Percentiles rank a stretch among this genome's conserved stretches.
Conservation (phyloP, 805 yeast genomes). For the Myxozyma monticola region DNA sequence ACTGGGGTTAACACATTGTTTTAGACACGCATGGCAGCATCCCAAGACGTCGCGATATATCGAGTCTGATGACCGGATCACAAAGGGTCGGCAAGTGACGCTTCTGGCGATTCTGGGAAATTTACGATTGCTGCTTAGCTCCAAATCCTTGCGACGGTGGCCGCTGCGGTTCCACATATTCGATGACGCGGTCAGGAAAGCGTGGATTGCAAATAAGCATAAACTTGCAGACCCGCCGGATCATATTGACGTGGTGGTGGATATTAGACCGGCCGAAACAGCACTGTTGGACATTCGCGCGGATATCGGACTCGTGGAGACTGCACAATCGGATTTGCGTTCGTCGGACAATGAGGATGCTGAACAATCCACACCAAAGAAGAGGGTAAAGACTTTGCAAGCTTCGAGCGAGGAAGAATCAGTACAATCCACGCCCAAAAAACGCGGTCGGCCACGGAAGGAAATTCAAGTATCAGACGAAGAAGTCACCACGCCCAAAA, state of each 20-base stretch:
- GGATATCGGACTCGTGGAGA: too few relatives aligned
- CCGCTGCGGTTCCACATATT: conserved; percentile 36
- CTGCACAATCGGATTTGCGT: too few relatives aligned
- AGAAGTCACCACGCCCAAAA: too few relatives aligned
- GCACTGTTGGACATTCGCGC: too few relatives aligned
- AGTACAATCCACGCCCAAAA: too few relatives aligned
- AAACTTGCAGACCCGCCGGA: conserved; percentile 21
- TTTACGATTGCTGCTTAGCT: conserved; percentile 34
- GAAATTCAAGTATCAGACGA: too few relatives aligned
- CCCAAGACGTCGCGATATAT: conserved; percentile 65
- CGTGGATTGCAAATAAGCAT: conserved; percentile 36
- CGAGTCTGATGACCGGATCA: conserved; percentile 42
- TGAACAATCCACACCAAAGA: too few relatives aligned
- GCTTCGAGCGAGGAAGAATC: too few relatives aligned
- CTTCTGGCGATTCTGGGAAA: conserved; percentile 36
- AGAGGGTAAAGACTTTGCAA: too few relatives aligned
- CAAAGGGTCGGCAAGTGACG: conserved; percentile 31
- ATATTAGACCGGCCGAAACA: conserved; percentile 8
- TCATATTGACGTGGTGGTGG: conserved; percentile 14
- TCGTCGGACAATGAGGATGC: too few relatives aligned
- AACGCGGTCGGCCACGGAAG: too few relatives aligned
- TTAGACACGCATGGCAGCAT: conserved; percentile 75
- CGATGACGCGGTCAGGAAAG: conserved; percentile 29
- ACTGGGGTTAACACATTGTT: neutral
- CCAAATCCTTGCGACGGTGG: conserved; percentile 32